These are phyloP conservation scores for Acacia acuminata DNA, from an alignment of 306 rosid species.

Conservation along the genomic window DNA sequence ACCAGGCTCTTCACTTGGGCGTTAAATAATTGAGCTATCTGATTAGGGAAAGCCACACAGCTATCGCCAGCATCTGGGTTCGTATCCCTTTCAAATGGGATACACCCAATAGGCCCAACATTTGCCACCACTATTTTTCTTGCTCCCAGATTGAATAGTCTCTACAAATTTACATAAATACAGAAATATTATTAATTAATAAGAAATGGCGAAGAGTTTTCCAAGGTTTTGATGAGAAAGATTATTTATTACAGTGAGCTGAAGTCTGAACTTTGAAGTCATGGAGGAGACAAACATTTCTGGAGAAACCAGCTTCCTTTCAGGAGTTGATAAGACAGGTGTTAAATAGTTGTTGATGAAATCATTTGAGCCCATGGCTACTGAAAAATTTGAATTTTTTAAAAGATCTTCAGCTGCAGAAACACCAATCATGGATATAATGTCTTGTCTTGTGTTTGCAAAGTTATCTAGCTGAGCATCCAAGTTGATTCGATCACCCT, in stretches of 20 bases:
- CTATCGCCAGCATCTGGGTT: constrained; percentile 50
- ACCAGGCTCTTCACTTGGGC: constrained; percentile 48
- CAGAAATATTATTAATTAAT: not conserved
- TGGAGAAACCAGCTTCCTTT: constrained; percentile 48
- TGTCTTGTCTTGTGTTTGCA: constrained; percentile 65
- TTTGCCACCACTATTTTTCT: constrained; percentile 64
- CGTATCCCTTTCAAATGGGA: constrained; percentile 65
- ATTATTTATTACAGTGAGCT: constrained; percentile 51
- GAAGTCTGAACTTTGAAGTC: constrained; percentile 55
- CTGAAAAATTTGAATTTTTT: constrained; percentile 43
- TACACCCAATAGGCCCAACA: constrained; percentile 85
- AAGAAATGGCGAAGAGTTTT: not conserved
- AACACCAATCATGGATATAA: constrained; percentile 52
- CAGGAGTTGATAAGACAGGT: constrained; percentile 48
- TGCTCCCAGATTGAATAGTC: constrained; percentile 65
- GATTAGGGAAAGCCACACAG: constrained; percentile 56
- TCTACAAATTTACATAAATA: constrained; percentile 41
- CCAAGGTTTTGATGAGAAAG: not conserved
- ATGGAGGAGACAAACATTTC: constrained; percentile 52
- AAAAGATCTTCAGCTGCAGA: constrained; percentile 41
- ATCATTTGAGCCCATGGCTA: constrained; percentile 70
- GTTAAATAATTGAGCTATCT: constrained; percentile 55
- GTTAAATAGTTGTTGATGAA: constrained; percentile 64
- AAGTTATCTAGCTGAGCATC: constrained; percentile 69
- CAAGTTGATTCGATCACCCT: constrained; percentile 71